Conservation (phyloP, 441 rosid genomes). For the Jatropha podagrica region DNA sequence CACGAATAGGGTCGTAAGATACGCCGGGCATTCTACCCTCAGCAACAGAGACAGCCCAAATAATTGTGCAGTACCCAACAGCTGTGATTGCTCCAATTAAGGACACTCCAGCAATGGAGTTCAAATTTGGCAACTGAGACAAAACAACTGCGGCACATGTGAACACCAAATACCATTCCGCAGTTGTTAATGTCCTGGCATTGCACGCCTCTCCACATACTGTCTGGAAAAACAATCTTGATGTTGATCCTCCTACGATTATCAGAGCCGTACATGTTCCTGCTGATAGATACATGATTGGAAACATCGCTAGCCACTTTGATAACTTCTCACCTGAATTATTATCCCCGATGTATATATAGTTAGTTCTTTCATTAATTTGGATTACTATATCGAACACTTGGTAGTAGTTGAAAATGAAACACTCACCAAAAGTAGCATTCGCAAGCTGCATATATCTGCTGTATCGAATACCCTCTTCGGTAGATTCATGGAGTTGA, state of each 20-base stretch:
- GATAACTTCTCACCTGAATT: conserved; percentile 58
- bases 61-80: conserved; percentile 56
- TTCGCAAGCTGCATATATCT: conserved; percentile 68
- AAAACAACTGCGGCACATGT: conserved; percentile 53
- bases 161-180: conserved; percentile 76
- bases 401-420: not conserved
- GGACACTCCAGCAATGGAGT: conserved; percentile 78
- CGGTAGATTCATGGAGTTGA: conserved; percentile 72
- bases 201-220: conserved; percentile 55
- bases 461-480: conserved; percentile 63
- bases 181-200: conserved; percentile 44
- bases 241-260: conserved; percentile 66
- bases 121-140: conserved; percentile 86
- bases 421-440: conserved; percentile 60
- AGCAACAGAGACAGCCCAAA: conserved; percentile 66
- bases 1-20: conserved; percentile 42
- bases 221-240: conserved; percentile 45
- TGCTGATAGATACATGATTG: conserved; percentile 70
- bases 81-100: conserved; percentile 66
- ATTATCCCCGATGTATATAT: not conserved
- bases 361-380: no score
- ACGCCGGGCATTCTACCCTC: conserved; percentile 53
- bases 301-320: conserved; percentile 58
- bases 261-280: conserved; percentile 74
- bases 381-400: not conserved